Conservation (phyloP, 2,329 filamentous ascomycete species). For the Trichoderma asperellum region DNA sequence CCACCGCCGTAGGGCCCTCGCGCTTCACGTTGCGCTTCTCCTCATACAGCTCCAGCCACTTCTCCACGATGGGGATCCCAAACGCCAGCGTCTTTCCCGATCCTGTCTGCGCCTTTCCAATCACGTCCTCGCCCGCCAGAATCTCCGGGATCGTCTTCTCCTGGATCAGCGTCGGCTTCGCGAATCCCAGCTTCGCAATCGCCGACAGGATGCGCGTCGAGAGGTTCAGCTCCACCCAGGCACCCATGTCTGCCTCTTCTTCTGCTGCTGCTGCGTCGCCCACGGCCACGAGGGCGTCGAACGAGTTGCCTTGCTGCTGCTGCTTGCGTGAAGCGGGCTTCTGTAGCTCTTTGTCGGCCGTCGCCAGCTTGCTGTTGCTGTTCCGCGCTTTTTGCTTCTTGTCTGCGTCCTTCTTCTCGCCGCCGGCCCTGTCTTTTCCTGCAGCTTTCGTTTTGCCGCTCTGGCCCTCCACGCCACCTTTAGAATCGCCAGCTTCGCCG, state of each 20-base stretch:
- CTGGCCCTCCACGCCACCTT: conserved; percentile 40
- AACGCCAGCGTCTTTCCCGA: conserved; percentile 97
- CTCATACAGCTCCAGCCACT: conserved; percentile 64
- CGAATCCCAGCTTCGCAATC: conserved; percentile 78
- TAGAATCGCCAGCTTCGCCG: conserved; percentile 40
- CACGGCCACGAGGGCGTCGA: conserved; percentile 57
- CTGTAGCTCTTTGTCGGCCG: conserved; percentile 43
- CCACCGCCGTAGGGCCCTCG: conserved; percentile 69
- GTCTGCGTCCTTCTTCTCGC: conserved; percentile 41
- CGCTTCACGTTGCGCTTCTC: conserved; percentile 41
- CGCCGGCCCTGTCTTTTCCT: conserved; percentile 39
- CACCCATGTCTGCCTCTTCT: conserved; percentile 69
- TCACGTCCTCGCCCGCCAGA: conserved; percentile 81
- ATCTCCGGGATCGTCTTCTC: conserved; percentile 78
- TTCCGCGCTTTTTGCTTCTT: conserved; percentile 32
- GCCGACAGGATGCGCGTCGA: conserved; percentile 73
- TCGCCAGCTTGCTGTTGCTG: conserved; percentile 38
- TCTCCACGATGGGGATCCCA: conserved; percentile 88
- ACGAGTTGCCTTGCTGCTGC: conserved; percentile 48
- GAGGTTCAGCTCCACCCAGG: conserved; percentile 76
- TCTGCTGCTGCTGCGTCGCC: conserved; percentile 51
- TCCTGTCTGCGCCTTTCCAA: conserved; percentile 94
- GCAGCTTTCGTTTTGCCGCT: conserved; percentile 37
- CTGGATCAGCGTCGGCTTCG: conserved; percentile 82
- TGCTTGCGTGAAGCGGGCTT: conserved; percentile 46